phyloP scores from a whole-genome alignment of 2,329 filamentous ascomycete species.

The Fusarium nurragi region DNA sequence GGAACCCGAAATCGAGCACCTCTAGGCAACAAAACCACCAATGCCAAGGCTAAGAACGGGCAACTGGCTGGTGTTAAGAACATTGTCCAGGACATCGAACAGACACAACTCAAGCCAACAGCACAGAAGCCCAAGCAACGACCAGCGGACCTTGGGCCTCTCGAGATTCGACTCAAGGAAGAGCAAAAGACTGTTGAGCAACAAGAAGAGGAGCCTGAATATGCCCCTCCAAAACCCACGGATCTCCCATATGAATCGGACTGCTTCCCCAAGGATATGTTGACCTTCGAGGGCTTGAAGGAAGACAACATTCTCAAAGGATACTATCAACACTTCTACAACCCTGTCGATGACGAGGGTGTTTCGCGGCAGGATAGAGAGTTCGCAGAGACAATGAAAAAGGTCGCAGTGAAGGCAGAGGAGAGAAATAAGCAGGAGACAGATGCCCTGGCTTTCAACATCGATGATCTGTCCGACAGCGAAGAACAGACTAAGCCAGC shows the following conservation, averaged over 20 bases:
- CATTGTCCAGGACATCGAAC: conserved; percentile 67
- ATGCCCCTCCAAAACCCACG: conserved; percentile 79
- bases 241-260: conserved; percentile 76
- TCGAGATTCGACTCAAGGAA: conserved; percentile 71
- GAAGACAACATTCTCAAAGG: conserved; percentile 68
- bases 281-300: conserved; percentile 68
- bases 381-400: conserved; percentile 63
- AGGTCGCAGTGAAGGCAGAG: conserved; percentile 66
- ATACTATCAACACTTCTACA: conserved; percentile 69
- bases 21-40: conserved; percentile 94
- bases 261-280: conserved; percentile 66
- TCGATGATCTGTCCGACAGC: conserved; percentile 56
- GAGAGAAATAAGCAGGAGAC: conserved; percentile 74
- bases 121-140: conserved; percentile 68
- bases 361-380: conserved; percentile 70
- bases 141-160: conserved; percentile 59
- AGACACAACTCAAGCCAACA: conserved; percentile 69
- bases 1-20: conserved; percentile 74
- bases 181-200: conserved; percentile 55
- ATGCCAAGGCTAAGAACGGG: conserved; percentile 79
- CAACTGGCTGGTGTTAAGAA: conserved; percentile 73
- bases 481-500: conserved; percentile 45
- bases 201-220: conserved; percentile 79
- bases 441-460: conserved; percentile 69
- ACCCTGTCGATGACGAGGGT: conserved; percentile 74